A percentile compares a stretch with the other conserved stretches of the same genome.
Evolutionary conservation across 805 yeast genomes (phyloP).

Genomic region (Saturnispora quitensis): DNA sequence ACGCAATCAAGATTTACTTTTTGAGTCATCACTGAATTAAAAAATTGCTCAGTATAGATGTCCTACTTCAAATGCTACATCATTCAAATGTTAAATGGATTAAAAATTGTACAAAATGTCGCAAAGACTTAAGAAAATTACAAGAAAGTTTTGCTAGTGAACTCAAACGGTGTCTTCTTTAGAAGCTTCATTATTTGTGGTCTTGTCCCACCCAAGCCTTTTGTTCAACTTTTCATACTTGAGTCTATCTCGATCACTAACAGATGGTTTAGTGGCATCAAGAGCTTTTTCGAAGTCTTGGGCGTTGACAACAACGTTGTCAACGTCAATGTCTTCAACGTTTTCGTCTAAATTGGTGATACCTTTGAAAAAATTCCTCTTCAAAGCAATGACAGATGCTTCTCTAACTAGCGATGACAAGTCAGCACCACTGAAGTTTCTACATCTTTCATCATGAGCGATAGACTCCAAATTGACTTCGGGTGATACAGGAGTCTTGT

Average conservation of each 20-base stretch:
- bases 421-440: slow-evolving; percentile 95
- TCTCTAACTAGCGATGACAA: slow-evolving; percentile 85
- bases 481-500: slow-evolving; percentile 62
- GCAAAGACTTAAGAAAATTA: no score
- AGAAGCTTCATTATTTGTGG: slow-evolving; percentile 9
- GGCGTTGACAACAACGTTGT: slow-evolving; percentile 42
- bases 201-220: slow-evolving; percentile 61
- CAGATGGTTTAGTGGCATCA: slow-evolving; percentile 76
- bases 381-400: slow-evolving; percentile 84
- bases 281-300: slow-evolving; percentile 69
- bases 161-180: slow-evolving; percentile 6
- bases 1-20: background rate
- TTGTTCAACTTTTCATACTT: slow-evolving; percentile 69
- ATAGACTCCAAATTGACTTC: slow-evolving; percentile 53
- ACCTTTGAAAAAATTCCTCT: slow-evolving; percentile 54
- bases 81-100: no score
- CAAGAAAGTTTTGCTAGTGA: background rate
- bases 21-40: no score
- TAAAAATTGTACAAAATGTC: background rate
- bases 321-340: slow-evolving; percentile 19
- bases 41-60: background rate
- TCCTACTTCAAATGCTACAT: background rate
- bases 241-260: slow-evolving; percentile 71
- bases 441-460: slow-evolving; percentile 70
- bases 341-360: slow-evolving; percentile 40